A percentile compares a stretch with the other conserved stretches of the same genome.
These are phyloP conservation scores for Dissophora globulifera DNA, from an alignment of 192 early-diverging fungal species.

Conservation along the genomic window DNA sequence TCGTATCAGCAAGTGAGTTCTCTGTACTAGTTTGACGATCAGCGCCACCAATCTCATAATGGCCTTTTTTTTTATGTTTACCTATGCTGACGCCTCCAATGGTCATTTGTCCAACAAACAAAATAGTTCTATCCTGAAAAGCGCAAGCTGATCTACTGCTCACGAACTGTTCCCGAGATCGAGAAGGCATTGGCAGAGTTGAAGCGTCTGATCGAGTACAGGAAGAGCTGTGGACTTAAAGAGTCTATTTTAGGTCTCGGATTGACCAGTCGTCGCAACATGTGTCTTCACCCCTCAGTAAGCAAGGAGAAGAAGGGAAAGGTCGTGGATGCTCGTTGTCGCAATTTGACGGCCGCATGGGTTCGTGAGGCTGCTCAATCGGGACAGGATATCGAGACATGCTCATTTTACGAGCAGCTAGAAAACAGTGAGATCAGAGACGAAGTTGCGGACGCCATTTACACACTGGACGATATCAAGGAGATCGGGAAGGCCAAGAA, in stretches of 20 bases:
- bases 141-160: slow-evolving; percentile 99
- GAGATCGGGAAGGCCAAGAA: slow-evolving; percentile 77
- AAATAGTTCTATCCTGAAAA: slow-evolving; percentile 83
- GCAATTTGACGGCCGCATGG: slow-evolving; percentile 95
- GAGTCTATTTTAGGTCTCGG: slow-evolving; percentile 93
- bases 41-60: slow-evolving; percentile 54
- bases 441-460: slow-evolving; percentile 88
- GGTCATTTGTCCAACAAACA: background rate
- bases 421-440: slow-evolving; percentile 69
- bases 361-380: slow-evolving; percentile 76
- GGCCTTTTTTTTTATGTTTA: too few relatives aligned
- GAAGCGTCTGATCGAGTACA: slow-evolving; percentile 89
- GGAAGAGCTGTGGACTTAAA: slow-evolving; percentile 71
- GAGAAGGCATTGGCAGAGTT: slow-evolving; percentile 98
- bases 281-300: slow-evolving; percentile 93
- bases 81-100: background rate
- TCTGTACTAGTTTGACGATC: background rate
- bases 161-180: slow-evolving; percentile 99
- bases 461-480: slow-evolving; percentile 95
- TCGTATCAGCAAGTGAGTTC: slow-evolving; percentile 87
- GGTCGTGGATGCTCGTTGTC: slow-evolving; percentile 90
- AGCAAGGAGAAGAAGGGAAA: slow-evolving; percentile 87
- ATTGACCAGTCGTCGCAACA: slow-evolving; percentile 91
- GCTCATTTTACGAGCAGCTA: slow-evolving; percentile 62
- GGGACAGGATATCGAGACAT: slow-evolving; percentile 43